A percentile compares a stretch with the other conserved stretches of the same genome.
Evolutionary conservation across 352 stramenopile genomes (phyloP).

Genomic region (Phytophthora parvispora): DNA sequence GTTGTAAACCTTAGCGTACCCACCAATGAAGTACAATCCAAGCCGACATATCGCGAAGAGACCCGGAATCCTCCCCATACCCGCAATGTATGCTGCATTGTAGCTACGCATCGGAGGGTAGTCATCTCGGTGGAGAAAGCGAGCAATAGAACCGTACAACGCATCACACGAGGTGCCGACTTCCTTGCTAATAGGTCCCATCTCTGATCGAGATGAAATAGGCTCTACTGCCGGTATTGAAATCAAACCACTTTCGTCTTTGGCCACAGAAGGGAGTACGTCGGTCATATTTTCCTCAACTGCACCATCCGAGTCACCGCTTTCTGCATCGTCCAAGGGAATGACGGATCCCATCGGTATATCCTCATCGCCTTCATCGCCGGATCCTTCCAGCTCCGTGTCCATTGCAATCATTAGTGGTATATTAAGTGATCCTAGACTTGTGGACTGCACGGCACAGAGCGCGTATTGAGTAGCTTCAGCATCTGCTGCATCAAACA

Average conservation of each 20-base stretch:
- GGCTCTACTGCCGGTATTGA: not conserved
- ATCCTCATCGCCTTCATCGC: slow-evolving; percentile 37
- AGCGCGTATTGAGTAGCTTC: slow-evolving; percentile 61
- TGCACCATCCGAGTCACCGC: slow-evolving; percentile 49
- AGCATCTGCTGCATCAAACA: slow-evolving; percentile 69
- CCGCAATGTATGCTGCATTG: slow-evolving; percentile 64
- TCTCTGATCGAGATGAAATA: slow-evolving; percentile 25
- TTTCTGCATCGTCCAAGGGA: slow-evolving; percentile 19
- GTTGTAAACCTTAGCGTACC: slow-evolving; percentile 64
- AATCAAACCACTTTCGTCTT: too few species aligned
- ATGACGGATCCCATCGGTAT: not conserved
- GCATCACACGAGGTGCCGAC: slow-evolving; percentile 65
- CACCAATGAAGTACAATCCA: slow-evolving; percentile 77
- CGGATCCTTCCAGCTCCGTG: slow-evolving; percentile 11
- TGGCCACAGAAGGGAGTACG: too few species aligned
- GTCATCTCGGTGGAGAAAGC: slow-evolving; percentile 74
- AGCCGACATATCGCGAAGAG: slow-evolving; percentile 65
- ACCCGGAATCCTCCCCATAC: slow-evolving; percentile 67
- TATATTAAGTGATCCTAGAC: not conserved
- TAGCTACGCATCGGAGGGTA: slow-evolving; percentile 69
- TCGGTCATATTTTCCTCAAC: not conserved
- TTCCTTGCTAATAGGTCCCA: slow-evolving; percentile 14
- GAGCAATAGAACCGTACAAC: slow-evolving; percentile 64
- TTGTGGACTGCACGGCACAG: slow-evolving; percentile 13
- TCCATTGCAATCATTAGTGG: not conserved